phyloP scores from a whole-genome alignment of 768 basidiomycete species.

The Amanita subjunquillea region DNA sequence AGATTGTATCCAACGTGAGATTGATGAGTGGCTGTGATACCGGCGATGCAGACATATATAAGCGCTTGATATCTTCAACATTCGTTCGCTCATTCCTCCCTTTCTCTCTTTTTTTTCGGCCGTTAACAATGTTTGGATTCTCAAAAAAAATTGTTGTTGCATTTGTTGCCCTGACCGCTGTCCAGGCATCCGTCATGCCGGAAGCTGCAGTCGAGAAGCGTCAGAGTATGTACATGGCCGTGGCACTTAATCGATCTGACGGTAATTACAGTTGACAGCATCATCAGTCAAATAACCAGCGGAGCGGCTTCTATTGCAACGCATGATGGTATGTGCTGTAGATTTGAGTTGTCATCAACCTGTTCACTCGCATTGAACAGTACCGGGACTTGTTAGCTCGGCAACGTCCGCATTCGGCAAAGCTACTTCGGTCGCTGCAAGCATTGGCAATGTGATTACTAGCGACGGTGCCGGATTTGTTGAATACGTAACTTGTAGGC shows the following conservation, averaged over 20 bases:
- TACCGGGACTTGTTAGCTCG: background rate
- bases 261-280: slow-evolving; percentile 4
- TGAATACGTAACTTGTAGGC: slow-evolving; percentile 33
- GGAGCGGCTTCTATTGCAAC: slow-evolving; percentile 12
- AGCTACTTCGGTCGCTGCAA: slow-evolving; percentile 8
- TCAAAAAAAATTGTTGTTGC: slow-evolving; percentile 26
- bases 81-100: slow-evolving; percentile 7
- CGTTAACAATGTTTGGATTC: slow-evolving; percentile 29
- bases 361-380: background rate
- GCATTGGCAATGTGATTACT: slow-evolving; percentile 19
- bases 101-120: slow-evolving; percentile 7
- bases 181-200: slow-evolving; percentile 14
- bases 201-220: slow-evolving; percentile 23
- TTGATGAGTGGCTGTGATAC: background rate
- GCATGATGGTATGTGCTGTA: background rate
- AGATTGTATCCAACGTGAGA: background rate
- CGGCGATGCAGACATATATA: background rate
- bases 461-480: slow-evolving; percentile 22
- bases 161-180: slow-evolving; percentile 23
- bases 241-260: background rate
- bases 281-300: slow-evolving; percentile 21
- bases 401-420: slow-evolving; percentile 13
- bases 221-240: slow-evolving; percentile 24
- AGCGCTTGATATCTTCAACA: background rate
- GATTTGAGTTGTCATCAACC: background rate